phyloP scores from a whole-genome alignment of 768 basidiomycete species.

The Lactarius tabidus region DNA sequence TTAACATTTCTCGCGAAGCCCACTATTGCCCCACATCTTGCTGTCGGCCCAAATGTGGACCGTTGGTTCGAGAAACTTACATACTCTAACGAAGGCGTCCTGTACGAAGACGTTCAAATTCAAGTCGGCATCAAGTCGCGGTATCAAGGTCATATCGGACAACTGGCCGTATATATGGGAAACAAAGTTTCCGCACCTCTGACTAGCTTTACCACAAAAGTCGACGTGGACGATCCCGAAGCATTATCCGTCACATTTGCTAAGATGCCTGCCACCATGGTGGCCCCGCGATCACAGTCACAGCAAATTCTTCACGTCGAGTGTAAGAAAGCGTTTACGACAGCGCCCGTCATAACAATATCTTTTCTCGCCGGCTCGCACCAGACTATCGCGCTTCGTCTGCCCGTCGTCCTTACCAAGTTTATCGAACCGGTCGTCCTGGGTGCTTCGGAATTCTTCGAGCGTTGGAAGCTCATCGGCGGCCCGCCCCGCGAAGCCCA shows the following conservation, averaged over 20 bases:
- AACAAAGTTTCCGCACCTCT: constrained; percentile 92
- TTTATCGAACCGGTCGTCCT: constrained; percentile 94
- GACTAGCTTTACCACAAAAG: constrained; percentile 82
- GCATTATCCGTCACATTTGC: constrained; percentile 81
- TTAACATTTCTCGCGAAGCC: constrained; percentile 11
- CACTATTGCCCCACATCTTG: constrained; percentile 46
- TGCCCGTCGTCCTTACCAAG: constrained; percentile 86
- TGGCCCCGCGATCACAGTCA: constrained; percentile 79
- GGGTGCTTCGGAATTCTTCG: constrained; percentile 84
- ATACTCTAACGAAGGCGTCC: constrained; percentile 76
- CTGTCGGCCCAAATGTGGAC: constrained; percentile 68
- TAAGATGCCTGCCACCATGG: constrained; percentile 82
- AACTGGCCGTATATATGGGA: constrained; percentile 91
- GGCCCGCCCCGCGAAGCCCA: constrained; percentile 94
- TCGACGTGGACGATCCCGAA: constrained; percentile 68
- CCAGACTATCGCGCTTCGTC: constrained; percentile 74
- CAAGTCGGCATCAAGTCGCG: constrained; percentile 96
- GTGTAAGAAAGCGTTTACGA: constrained; percentile 82
- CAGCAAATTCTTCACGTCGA: constrained; percentile 94
- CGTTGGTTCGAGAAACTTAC: constrained; percentile 87
- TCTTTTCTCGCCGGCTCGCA: constrained; percentile 93
- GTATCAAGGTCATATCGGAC: constrained; percentile 92
- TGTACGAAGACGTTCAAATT: constrained; percentile 94
- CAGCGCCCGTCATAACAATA: constrained; percentile 73
- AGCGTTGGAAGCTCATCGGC: constrained; percentile 96